phyloP scores from a whole-genome alignment of 2,329 filamentous ascomycete genomes.

The Aspergillus carbonarius region DNA sequence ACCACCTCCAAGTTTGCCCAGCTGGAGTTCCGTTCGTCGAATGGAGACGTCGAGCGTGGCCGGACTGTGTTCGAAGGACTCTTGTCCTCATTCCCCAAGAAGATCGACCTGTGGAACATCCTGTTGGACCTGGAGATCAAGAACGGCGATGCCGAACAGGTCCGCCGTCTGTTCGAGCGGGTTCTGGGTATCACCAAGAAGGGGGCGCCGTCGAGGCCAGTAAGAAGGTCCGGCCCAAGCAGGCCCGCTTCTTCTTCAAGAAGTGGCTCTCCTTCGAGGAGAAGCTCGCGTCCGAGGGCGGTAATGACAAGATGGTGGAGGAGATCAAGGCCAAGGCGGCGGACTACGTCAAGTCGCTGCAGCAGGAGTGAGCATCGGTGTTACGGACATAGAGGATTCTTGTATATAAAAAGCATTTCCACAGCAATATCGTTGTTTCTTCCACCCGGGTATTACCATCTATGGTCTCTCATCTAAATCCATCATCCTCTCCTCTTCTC shows the following conservation, averaged over 20 bases:
- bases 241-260: slow-evolving; percentile 86
- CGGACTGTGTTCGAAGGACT: slow-evolving; percentile 93
- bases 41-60: slow-evolving; percentile 84
- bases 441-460: neutral
- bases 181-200: slow-evolving; percentile 52
- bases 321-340: slow-evolving; percentile 68
- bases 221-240: slow-evolving; percentile 72
- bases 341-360: slow-evolving; percentile 62
- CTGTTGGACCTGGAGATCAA: slow-evolving; percentile 80
- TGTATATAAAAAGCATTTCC: slow-evolving; percentile 19
- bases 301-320: slow-evolving; percentile 68
- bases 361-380: slow-evolving; percentile 23
- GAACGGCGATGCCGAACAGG: slow-evolving; percentile 59
- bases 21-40: slow-evolving; percentile 81
- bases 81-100: slow-evolving; percentile 80
- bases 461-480: neutral
- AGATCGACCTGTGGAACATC: slow-evolving; percentile 89
- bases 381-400: neutral
- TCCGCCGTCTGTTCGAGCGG: slow-evolving; percentile 79
- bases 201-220: slow-evolving; percentile 40
- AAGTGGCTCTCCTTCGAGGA: slow-evolving; percentile 90
- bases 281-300: slow-evolving; percentile 52
- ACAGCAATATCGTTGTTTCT: neutral
- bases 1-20: slow-evolving; percentile 86
- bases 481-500: slow-evolving; percentile 39